These are phyloP conservation scores for Endocalyx cinctus DNA, from an alignment of 2,329 filamentous ascomycete species.

Conservation along the genomic window DNA sequence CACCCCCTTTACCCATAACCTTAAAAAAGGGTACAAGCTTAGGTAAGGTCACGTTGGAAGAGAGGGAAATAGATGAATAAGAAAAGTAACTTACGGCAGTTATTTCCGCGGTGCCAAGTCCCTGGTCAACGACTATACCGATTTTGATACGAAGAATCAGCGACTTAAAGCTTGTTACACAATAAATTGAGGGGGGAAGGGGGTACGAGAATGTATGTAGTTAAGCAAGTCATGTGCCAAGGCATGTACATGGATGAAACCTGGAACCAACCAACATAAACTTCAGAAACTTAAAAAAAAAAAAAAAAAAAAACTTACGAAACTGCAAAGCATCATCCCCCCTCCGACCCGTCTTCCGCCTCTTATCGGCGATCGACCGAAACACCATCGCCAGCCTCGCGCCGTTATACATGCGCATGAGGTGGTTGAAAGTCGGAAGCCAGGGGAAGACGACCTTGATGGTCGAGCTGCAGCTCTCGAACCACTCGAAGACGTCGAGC, in stretches of 20 bases:
- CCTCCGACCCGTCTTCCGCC: slow-evolving; percentile 35
- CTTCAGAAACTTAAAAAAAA: too few relatives aligned
- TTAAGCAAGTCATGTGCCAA: too few relatives aligned
- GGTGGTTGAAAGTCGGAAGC: slow-evolving; percentile 39
- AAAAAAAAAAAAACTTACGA: too few relatives aligned
- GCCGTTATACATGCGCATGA: slow-evolving; percentile 40
- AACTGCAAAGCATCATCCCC: slow-evolving; percentile 49
- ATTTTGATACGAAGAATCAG: too few relatives aligned
- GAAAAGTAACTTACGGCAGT: slow-evolving; percentile 30
- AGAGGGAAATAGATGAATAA: neutral
- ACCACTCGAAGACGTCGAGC: slow-evolving; percentile 39
- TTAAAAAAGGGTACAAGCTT: too few relatives aligned
- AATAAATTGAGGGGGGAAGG: too few relatives aligned
- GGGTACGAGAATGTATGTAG: too few relatives aligned
- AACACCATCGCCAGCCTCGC: slow-evolving; percentile 44
- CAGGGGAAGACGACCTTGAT: slow-evolving; percentile 48
- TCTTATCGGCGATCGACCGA: slow-evolving; percentile 40
- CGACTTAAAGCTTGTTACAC: too few relatives aligned
- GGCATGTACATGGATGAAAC: too few relatives aligned
- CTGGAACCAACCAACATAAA: too few relatives aligned
- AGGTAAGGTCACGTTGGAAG: neutral
- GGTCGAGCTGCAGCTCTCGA: slow-evolving; percentile 40
- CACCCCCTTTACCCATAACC: too few relatives aligned
- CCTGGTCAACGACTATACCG: slow-evolving; percentile 51
- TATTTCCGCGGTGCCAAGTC: slow-evolving; percentile 38